These are phyloP conservation scores for Casuarina equisetifolia DNA, from an alignment of 306 rosid species.

Conservation along the genomic window DNA sequence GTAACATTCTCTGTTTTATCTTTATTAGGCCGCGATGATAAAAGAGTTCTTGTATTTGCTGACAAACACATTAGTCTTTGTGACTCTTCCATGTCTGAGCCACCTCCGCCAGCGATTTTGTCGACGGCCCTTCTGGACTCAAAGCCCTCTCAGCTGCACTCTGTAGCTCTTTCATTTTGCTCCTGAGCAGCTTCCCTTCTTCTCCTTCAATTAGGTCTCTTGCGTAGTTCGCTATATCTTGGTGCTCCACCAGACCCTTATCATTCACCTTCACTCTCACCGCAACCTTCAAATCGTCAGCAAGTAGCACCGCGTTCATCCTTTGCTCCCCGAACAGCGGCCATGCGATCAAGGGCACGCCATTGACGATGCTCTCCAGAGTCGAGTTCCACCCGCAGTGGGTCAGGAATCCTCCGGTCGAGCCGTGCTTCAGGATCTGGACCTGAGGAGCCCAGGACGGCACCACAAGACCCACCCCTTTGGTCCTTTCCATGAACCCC, in stretches of 20 bases:
- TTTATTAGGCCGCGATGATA: too few relatives aligned
- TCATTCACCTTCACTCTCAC: slow-evolving; percentile 26
- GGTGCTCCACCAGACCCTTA: slow-evolving; percentile 13
- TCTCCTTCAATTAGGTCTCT: slow-evolving; percentile 28
- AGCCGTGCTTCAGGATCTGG: slow-evolving; percentile 1
- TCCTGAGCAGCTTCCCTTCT: slow-evolving; percentile 12
- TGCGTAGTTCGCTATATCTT: slow-evolving; percentile 11
- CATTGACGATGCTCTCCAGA: slow-evolving; percentile 24
- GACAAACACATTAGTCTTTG: background rate
- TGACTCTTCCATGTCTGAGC: slow-evolving; percentile 22
- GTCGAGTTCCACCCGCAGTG: slow-evolving; percentile 40
- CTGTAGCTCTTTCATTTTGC: slow-evolving; percentile 14
- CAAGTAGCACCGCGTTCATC: slow-evolving; percentile 14
- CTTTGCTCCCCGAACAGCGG: slow-evolving; percentile 31
- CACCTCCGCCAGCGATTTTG: slow-evolving; percentile 23
- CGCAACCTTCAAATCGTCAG: slow-evolving; percentile 22
- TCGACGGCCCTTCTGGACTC: slow-evolving; percentile 15
- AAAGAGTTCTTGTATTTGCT: too few relatives aligned
- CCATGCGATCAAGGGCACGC: slow-evolving; percentile 29
- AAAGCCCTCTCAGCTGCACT: slow-evolving; percentile 18
- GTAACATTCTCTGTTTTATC: too few relatives aligned
- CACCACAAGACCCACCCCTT: slow-evolving; percentile 24
- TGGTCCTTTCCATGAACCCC: slow-evolving; percentile 30
- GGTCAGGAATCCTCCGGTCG: slow-evolving; percentile 23
- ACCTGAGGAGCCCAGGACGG: slow-evolving; percentile 28